Evolutionary conservation across 2,329 filamentous ascomycete species (phyloP), one percentile per base, ranked within the genome.

Genomic region (Verticillium nubilum): DNA sequence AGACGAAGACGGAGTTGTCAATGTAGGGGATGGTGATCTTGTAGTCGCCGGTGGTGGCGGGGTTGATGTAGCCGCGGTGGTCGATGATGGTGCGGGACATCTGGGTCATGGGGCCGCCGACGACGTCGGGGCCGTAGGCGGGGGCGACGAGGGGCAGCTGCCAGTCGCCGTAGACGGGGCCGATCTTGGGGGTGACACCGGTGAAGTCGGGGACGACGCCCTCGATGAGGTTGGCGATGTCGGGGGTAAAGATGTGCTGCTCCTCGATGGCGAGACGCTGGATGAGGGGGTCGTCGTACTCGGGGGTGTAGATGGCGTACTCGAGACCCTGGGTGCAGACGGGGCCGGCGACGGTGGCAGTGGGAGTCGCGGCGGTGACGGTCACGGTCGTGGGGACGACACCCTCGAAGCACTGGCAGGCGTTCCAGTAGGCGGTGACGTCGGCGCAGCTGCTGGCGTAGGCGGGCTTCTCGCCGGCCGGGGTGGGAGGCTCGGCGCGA

Each of bases 361-460:
- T 56, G 17, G 55, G 31, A 1, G 63, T 57, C 4, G 59, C 50
- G 5, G 27, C 59, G 29, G 55, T 58, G 3, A 60, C 58, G 13
- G 63, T 60, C 15, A 62, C 29, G 33, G 60, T 59, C 2, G 63
- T 63, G 3, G 63, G 50, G 17, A 28, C 54, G 58, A 64, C 59
- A 37, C 61, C 64, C n/a, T 50, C 42, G 56, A 65, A 66, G 57
- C 64, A 66, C 58, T 65, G 62, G 31, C 64, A 66, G 3, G 63
- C 64, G 17, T 56, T 60, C 62, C 63, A 65, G 58, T 65, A 66
- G 10, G 55, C 56, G 9, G 47, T 56, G 4, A 54, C 33, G 25
- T 64, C 59, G 12, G 58, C n/a, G 29, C 64, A 66, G 33, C 53
- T 52, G 26, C 58, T 62, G 57, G 64, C 64, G 19, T 63, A 66